Evolutionary conservation across 2,329 filamentous ascomycete species (phyloP), one percentile per base, ranked within the genome.

Genomic region (Hymenoscyphus repandus): DNA sequence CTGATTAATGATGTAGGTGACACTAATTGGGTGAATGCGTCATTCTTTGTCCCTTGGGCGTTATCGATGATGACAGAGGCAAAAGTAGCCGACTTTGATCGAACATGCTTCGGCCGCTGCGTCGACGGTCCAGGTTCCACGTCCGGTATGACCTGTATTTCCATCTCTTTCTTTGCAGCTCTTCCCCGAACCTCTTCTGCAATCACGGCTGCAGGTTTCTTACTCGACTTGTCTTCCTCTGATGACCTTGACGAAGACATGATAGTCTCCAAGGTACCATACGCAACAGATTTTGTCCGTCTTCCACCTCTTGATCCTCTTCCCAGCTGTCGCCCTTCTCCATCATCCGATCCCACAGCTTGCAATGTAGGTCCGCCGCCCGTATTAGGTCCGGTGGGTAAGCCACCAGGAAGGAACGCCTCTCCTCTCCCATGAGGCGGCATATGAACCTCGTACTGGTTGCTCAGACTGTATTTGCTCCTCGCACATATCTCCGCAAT

Each of bases 401-500:
- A 57, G 43, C 47, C 62, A 17, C 32, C 57, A 49, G 62, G 59
- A 15, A 74, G 45, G 53, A 81, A 79, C 1, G 70, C 67, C 1
- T 75, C 65, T 3, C 81, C 79, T 1, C 77, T 78, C 17, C 80
- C 80, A 58, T 84, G 81, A 12, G 81, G 81, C 11, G 77, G 70
- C 52, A 83, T 78, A 58, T 85, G 82, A 6, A 83, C 79, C 60
- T 84, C 82, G 59, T 85, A 84, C 62, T 85, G 81, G 63, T 83
- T 83, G 65, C 80, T 83, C 46, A 85, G 64, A 37, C 80, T 84
- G 64, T 84, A 85, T 39, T 78, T 74, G 11, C 80, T 84, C 32
- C 78, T 73, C 34, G 82, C 82, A 66, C 81, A 85, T 31, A 85
- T 85, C 64, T 85, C 81, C 10, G 82, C 82, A 59, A 85, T 85